Conservation (phyloP, 345 rosid genomes). For the Mercurialis annua region DNA sequence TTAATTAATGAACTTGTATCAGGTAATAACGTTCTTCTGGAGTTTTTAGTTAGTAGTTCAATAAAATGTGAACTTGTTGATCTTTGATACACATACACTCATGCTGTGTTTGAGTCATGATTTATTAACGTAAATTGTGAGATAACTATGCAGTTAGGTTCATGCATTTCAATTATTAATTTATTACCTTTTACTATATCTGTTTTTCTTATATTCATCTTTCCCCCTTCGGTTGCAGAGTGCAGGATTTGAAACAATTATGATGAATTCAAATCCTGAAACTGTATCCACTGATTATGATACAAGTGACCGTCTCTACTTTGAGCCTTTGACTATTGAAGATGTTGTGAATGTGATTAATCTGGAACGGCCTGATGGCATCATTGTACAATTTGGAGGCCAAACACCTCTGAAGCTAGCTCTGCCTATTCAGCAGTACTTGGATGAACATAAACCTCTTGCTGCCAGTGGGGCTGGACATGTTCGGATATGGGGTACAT, state of each 20-base stretch:
- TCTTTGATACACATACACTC: not conserved
- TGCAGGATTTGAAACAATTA: conserved; percentile 96
- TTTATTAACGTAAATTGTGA: not conserved
- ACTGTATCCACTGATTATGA: conserved; percentile 96
- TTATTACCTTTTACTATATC: not conserved
- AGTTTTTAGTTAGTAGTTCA: not conserved
- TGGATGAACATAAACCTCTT: conserved; percentile 65
- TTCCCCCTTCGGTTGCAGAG: conserved; percentile 42
- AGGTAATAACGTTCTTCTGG: conserved; percentile 5
- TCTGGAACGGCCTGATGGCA: conserved; percentile 91
- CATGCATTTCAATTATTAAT: not conserved
- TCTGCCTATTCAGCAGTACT: conserved; percentile 73
- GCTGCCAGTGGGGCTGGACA: conserved; percentile 66
- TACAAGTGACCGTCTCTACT: conserved; percentile 93
- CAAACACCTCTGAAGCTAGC: conserved; percentile 94
- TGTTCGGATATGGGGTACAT: conserved; percentile 91
- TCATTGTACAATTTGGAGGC: conserved; percentile 95
- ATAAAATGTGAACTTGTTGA: conserved; percentile 8
- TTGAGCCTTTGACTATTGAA: conserved; percentile 87
- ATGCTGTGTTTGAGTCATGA: not conserved
- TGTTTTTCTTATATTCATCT: conserved; percentile 3
- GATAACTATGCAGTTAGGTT: not conserved
- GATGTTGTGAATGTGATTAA: conserved; percentile 85
- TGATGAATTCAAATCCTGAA: conserved; percentile 99
- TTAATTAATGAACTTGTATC: conserved; percentile 10